A percentile compares a stretch with the other conserved stretches of the same genome.
Evolutionary conservation across 495 filamentous ascomycete genomes (phyloP).

Genomic region (Hyaloscypha finlandica): DNA sequence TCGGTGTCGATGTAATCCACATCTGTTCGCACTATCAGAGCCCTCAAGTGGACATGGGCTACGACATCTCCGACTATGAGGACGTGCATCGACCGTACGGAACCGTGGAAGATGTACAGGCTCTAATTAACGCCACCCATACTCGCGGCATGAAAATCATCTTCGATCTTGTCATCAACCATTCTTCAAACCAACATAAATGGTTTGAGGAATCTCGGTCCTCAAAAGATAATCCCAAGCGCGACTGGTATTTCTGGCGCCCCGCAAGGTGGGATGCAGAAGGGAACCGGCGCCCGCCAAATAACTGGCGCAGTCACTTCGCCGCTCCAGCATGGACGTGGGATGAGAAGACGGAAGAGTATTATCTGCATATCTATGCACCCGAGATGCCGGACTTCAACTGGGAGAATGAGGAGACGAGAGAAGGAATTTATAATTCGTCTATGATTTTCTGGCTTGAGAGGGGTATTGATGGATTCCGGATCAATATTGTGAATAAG

Average conservation of each 20-base stretch:
- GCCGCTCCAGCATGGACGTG: conserved; percentile 55
- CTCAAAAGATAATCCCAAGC: conserved; percentile 52
- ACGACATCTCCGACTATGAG: conserved; percentile 68
- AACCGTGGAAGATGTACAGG: conserved; percentile 65
- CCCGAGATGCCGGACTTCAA: conserved; percentile 62
- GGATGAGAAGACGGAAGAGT: conserved; percentile 54
- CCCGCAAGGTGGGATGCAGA: conserved; percentile 49
- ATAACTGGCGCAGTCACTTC: conserved; percentile 55
- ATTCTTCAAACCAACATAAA: conserved; percentile 61
- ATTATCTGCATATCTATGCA: conserved; percentile 62
- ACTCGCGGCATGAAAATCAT: conserved; percentile 57
- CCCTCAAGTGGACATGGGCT: conserved; percentile 62
- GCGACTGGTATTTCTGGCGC: conserved; percentile 66
- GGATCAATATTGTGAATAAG: conserved; percentile 65
- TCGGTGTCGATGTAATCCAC: conserved; percentile 67
- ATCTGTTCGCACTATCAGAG: conserved; percentile 65
- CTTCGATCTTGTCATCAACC: conserved; percentile 67
- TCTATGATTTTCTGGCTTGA: conserved; percentile 62
- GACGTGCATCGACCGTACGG: conserved; percentile 60
- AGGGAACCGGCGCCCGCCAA: conserved; percentile 56
- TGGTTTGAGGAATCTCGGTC: conserved; percentile 63
- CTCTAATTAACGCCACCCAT: conserved; percentile 55
- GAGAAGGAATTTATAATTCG: conserved; percentile 54
- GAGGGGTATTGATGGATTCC: conserved; percentile 58
- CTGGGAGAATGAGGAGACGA: conserved; percentile 58